Conservation (phyloP, 2,329 filamentous ascomycete species). For the Ustulina deusta region DNA sequence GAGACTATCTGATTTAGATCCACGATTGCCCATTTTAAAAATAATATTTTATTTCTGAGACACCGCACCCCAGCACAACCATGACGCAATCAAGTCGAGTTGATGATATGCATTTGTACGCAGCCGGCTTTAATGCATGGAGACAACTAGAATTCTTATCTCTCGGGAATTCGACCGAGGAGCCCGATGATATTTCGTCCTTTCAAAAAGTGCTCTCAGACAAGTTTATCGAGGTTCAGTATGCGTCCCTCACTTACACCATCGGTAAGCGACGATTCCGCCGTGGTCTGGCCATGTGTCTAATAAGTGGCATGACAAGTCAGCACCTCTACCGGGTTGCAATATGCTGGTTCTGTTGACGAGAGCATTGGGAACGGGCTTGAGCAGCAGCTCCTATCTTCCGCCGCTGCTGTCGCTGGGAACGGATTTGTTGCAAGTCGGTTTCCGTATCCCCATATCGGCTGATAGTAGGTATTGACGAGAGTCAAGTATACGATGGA, state of each 20-base stretch:
- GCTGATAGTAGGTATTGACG: conserved; percentile 30
- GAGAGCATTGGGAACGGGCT: conserved; percentile 39
- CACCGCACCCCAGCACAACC: background rate
- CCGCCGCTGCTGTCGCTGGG: conserved; percentile 51
- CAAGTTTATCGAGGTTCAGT: conserved; percentile 49
- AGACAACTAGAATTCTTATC: conserved; percentile 60
- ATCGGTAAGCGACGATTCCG: conserved; percentile 55
- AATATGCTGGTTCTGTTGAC: conserved; percentile 49
- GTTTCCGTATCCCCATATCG: conserved; percentile 21
- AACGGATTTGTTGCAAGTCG: conserved; percentile 52
- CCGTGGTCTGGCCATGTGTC: background rate
- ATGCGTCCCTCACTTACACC: conserved; percentile 57
- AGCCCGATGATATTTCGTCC: conserved; percentile 59
- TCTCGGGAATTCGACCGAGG: conserved; percentile 37
- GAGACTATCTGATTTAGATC: too few relatives aligned
- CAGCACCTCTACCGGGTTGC: conserved; percentile 43
- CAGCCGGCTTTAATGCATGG: conserved; percentile 70
- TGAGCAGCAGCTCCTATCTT: conserved; percentile 42
- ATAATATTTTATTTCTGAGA: too few relatives aligned
- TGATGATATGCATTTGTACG: conserved; percentile 62
- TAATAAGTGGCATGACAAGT: conserved; percentile 38
- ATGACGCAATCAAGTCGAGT: background rate
- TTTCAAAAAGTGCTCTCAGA: conserved; percentile 60
- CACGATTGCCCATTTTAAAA: too few relatives aligned
- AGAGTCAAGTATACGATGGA: conserved; percentile 45